Evolutionary conservation across 306 rosid species (phyloP).

Genomic region (Mucuna pruriens): DNA sequence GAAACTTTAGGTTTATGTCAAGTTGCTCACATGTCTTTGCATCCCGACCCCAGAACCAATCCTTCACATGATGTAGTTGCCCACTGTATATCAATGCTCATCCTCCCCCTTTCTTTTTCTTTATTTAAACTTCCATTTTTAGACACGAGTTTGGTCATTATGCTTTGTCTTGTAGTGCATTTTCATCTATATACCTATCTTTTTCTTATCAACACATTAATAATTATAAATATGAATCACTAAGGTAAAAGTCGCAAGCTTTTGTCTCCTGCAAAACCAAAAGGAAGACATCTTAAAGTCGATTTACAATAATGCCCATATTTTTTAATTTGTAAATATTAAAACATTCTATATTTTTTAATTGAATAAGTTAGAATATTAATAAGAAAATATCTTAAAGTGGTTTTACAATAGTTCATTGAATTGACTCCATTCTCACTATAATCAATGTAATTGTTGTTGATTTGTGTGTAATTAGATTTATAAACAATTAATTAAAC

Average conservation of each 20-base stretch:
- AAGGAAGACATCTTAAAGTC: background rate
- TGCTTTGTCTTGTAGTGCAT: background rate
- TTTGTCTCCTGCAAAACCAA: background rate
- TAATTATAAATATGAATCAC: background rate
- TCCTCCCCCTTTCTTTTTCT: background rate
- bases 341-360: too few relatives aligned
- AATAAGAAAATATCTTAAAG: too few relatives aligned
- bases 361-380: too few relatives aligned
- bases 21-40: slow-evolving; percentile 34
- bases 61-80: slow-evolving; percentile 32
- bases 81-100: slow-evolving; percentile 20
- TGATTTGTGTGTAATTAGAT: background rate
- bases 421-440: background rate
- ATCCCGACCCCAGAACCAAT: background rate
- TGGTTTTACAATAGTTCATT: background rate
- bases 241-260: background rate
- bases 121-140: background rate
- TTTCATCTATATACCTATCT: slow-evolving; percentile 10
- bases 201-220: background rate
- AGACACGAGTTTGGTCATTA: background rate
- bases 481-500: too few relatives aligned
- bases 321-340: too few relatives aligned
- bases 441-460: background rate
- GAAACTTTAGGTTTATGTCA: slow-evolving; percentile 43
- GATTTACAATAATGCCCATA: background rate